Base-by-base conservation (phyloP, 148 eudicot species). In the Bassia scoparia region DNA sequence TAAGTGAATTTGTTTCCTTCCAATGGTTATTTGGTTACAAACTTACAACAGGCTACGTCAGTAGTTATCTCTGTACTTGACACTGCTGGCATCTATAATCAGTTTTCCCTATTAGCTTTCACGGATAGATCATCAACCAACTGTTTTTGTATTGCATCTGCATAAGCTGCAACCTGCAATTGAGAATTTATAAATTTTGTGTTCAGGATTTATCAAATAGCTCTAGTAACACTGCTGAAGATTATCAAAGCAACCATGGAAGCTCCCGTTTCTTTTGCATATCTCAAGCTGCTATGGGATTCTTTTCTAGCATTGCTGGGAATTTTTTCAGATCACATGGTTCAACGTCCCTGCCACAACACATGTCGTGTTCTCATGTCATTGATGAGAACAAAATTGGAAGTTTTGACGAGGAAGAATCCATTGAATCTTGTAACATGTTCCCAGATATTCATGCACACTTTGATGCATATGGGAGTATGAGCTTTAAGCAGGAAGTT, bases 201-300 rank as follows among this genome's bases (percentile, higher is more conserved):
- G 18, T 50, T 64, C 90, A 86, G 96, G 89, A 80, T 54, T 33
- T 60, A n/a, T 55, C 67, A n/a, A 70, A 74, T 55, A 63, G 55
- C 58, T 60, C 71, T 38, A 38, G 15, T 35, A 72, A 54, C 31
- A 74, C 59, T 27, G 73, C 41, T 56, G 70, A 61, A 48, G 74
- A 72, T 59, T 68, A 33, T 69, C 76, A 78, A 73, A 68, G 37
- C 66, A 75, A 61, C 54, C 62, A 60, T 0, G 55, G 67, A 61
- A 76, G 62, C 49, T 78, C 79, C 23, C 74, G 69, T 61, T 66
- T 81, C 31, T 71, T 67, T 69, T 84, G 81, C 65, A 74, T 88
- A 79, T 81, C 89, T 29, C 84, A 77, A 89, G 87, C 84, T 61
- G 96, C 96, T 38, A 70, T 89, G 34, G 93, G 84, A 33, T 74